phyloP scores from a whole-genome alignment of 1,139 yeast species.

The Yamadazyma buinensis region DNA sequence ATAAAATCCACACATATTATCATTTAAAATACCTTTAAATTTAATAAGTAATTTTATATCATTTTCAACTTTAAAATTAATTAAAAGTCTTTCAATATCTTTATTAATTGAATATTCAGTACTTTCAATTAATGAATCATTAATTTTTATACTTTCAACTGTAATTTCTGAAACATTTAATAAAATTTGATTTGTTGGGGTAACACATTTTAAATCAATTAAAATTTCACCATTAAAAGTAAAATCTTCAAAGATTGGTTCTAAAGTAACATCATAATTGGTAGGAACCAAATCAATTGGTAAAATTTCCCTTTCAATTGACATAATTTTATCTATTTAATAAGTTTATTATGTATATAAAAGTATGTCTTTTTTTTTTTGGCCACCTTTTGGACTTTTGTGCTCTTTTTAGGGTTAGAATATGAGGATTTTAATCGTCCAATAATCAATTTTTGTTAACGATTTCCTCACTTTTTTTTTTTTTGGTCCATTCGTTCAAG shows the following conservation, averaged over 20 bases:
- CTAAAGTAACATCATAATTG: slow-evolving; percentile 67
- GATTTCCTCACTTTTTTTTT: too few species aligned
- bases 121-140: slow-evolving; percentile 28
- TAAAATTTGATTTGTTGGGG: slow-evolving; percentile 46
- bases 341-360: too few species aligned
- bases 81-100: slow-evolving; percentile 61
- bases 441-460: too few species aligned
- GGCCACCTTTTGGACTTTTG: too few species aligned
- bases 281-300: slow-evolving; percentile 71
- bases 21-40: slow-evolving; percentile 70
- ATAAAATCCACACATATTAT: slow-evolving; percentile 87
- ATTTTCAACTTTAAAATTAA: slow-evolving; percentile 52
- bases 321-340: too few species aligned
- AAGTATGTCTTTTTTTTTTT: too few species aligned
- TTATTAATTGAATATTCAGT: slow-evolving; percentile 35
- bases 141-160: slow-evolving; percentile 48
- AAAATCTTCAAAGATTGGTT: slow-evolving; percentile 70
- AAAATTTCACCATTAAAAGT: slow-evolving; percentile 64
- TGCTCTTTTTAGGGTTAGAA: too few species aligned
- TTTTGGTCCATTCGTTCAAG: too few species aligned
- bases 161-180: slow-evolving; percentile 67
- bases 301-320: slow-evolving; percentile 55
- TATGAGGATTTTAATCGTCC: too few species aligned
- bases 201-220: slow-evolving; percentile 62
- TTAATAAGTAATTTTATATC: slow-evolving; percentile 45